Base-by-base conservation (phyloP, 2,329 filamentous ascomycete genomes). In the Venturiaceae sp. region DNA sequence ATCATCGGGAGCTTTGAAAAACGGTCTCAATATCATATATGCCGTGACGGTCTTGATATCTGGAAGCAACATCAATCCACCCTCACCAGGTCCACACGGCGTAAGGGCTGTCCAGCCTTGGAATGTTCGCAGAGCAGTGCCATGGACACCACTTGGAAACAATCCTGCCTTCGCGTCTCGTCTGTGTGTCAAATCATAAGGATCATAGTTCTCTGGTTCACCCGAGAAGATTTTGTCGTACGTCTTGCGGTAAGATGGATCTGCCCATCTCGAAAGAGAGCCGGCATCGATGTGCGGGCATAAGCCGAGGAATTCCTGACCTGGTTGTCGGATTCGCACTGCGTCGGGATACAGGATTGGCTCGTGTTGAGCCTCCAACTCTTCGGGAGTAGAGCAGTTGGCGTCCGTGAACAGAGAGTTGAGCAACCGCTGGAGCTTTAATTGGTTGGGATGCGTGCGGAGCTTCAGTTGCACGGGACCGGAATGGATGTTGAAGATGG, bases 241-340 rank as follows among this genome's bases (percentile, higher is more conserved):
- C 5, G 68, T 67, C 16, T 67, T 65, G 34, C 70, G 68, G 56
- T 76, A 76, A 1, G 64, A 62, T 1, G 66, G 64, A 36, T 75
- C 72, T 5, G 71, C 73, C 74, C 74, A 77, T 11, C 75, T 72
- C 56, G 66, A 71, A 26, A 77, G 65, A 60, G 71, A 74, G 26
- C 74, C 74, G 1, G 72, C 74, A 60, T 77, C 74, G 46, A 76
- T 74, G 58, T 76, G 74, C 23, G 74, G 74, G 1, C 75, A 74
- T 1, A 76, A 66, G 6, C 74, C 72, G 8, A 69, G 67, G 60
- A 76, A 77, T 0, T 64, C 62, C 32, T 72, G 67, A 21, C 69
- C 66, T 4, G 73, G 72, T 3, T 71, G 67, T 9, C 74, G 68
- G 58, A 72, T 70, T 14, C 75, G 71, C 2, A 72, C 62, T 4